These are phyloP conservation scores for Chondrus crispus DNA, from an alignment of 23 red algal genomes.

Conservation along the genomic window DNA sequence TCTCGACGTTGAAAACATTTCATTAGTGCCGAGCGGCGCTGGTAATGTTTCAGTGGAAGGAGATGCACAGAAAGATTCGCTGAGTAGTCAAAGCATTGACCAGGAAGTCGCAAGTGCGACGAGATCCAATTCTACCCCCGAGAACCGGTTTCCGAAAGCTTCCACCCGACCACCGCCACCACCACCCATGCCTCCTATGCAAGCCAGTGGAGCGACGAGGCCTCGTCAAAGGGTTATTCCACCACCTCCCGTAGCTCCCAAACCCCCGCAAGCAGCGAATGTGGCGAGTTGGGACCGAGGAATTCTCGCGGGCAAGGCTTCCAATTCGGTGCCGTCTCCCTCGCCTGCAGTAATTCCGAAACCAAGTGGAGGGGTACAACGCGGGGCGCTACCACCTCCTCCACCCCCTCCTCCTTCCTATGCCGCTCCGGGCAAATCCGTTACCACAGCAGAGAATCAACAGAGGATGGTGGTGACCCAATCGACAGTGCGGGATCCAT, in stretches of 20 bases:
- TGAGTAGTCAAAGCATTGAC: no score
- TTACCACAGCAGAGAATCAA: not conserved
- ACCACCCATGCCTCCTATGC: constrained; percentile 6
- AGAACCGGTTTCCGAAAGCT: no score
- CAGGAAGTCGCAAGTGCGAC: no score
- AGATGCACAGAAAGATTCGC: no score
- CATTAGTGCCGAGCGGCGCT: no score
- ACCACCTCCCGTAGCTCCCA: not conserved
- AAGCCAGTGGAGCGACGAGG: not conserved
- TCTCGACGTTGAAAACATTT: not conserved
- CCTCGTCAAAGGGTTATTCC: not conserved
- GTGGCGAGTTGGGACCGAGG: not conserved
- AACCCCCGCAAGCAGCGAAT: not conserved
- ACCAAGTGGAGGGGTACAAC: no score
- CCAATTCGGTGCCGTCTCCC: not conserved
- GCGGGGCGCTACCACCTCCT: not conserved
- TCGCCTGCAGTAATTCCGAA: no score
- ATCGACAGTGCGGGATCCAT: constrained; percentile 53
- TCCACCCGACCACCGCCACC: not conserved
- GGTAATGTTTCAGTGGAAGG: no score
- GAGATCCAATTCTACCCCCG: no score
- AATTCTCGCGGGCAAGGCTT: not conserved
- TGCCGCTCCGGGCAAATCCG: not conserved
- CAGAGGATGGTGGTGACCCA: constrained; percentile 28
- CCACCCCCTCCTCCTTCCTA: not conserved